phyloP scores from a whole-genome alignment of 495 filamentous ascomycete species.

The Amniculicola lignicola region DNA sequence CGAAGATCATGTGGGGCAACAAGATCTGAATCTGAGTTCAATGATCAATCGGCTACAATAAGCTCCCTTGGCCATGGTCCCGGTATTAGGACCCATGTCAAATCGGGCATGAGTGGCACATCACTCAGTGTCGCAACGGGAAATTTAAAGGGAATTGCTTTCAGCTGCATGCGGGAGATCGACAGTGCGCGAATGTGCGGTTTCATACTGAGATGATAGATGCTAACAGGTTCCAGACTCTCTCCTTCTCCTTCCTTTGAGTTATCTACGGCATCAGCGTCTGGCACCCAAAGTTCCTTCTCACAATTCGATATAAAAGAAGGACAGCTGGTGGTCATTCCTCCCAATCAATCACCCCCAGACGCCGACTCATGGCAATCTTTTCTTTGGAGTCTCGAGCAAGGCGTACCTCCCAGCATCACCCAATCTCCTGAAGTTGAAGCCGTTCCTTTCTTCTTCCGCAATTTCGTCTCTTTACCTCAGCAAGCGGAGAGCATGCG shows the following conservation, averaged over 20 bases:
- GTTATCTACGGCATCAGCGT: not conserved
- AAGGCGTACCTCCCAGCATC: constrained; percentile 16
- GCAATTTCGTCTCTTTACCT: constrained; percentile 37
- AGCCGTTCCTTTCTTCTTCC: constrained; percentile 39
- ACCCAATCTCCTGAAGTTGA: constrained; percentile 26
- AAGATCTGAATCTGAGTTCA: no score
- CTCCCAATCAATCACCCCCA: constrained; percentile 1
- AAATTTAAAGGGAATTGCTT: no score
- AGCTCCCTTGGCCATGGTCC: no score
- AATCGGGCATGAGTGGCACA: no score
- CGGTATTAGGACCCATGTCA: no score
- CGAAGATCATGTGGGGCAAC: no score
- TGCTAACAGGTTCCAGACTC: constrained; percentile 15
- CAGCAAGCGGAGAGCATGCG: constrained; percentile 33
- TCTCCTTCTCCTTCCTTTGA: constrained; percentile 14
- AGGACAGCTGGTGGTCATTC: constrained; percentile 6
- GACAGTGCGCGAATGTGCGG: no score
- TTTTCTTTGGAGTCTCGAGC: constrained; percentile 23
- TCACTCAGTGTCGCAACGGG: no score
- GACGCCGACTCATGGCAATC: constrained; percentile 16
- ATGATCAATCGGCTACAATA: no score
- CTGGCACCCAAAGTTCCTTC: not conserved
- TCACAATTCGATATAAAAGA: not conserved
- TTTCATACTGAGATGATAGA: no score
- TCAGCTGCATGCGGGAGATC: no score